Conservation (phyloP, 495 filamentous ascomycete genomes). For the Lasiosphaeria miniovina region DNA sequence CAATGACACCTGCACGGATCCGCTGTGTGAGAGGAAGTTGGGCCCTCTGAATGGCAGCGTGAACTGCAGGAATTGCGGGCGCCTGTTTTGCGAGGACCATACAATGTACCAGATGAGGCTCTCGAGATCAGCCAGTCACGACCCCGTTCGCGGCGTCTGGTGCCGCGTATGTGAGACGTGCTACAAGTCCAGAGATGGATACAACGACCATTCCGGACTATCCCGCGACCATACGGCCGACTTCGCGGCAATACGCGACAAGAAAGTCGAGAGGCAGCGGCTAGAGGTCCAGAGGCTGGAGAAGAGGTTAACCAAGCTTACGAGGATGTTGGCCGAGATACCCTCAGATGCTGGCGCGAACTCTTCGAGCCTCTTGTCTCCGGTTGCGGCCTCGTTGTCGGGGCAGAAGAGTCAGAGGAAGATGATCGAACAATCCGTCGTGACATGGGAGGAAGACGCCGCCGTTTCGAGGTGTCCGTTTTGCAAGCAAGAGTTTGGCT, state of each 20-base stretch:
- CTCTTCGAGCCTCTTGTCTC: conserved; percentile 30
- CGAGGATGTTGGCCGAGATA: conserved; percentile 71
- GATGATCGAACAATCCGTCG: conserved; percentile 81
- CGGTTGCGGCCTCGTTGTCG: conserved; percentile 29
- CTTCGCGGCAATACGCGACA: conserved; percentile 67
- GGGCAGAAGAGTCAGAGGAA: conserved; percentile 65
- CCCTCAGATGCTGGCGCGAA: conserved; percentile 52
- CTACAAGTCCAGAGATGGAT: conserved; percentile 92
- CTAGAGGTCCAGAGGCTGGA: conserved; percentile 87
- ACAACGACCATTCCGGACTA: conserved; percentile 80
- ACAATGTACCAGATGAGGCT: conserved; percentile 99
- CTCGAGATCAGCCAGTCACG: conserved; percentile 82
- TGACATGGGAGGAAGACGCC: conserved; percentile 92
- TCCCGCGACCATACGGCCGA: conserved; percentile 64
- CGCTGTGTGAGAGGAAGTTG: conserved; percentile 74
- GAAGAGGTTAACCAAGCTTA: conserved; percentile 86
- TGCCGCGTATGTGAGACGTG: conserved; percentile 96
- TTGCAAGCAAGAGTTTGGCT: conserved; percentile 89
- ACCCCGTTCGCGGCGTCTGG: conserved; percentile 90
- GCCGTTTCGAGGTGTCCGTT: conserved; percentile 80
- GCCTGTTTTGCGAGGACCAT: conserved; percentile 94
- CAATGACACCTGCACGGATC: conserved; percentile 83
- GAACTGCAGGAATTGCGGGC: conserved; percentile 90
- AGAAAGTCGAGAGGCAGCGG: conserved; percentile 75
- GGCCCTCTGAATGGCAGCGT: conserved; percentile 77